phyloP scores from a whole-genome alignment of 352 stramenopile genomes.

The Discostella stelligera region DNA sequence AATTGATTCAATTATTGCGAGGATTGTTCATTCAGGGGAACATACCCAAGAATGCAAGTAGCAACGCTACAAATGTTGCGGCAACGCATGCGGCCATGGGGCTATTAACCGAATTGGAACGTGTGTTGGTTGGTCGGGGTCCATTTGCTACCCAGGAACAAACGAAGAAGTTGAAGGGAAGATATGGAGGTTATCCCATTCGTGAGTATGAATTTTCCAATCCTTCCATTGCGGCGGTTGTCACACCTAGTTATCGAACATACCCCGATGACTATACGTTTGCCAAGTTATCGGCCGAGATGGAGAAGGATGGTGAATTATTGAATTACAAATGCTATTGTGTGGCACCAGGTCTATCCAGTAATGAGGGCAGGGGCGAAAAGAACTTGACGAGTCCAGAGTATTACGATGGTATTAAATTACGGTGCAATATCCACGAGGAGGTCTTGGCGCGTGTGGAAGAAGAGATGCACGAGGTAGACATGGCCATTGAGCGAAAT shows the following conservation, averaged over 20 bases:
- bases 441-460: constrained; percentile 94
- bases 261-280: constrained; percentile 90
- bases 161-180: constrained; percentile 64
- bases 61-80: constrained; percentile 41
- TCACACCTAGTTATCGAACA: constrained; percentile 93
- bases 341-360: constrained; percentile 85
- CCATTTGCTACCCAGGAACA: constrained; percentile 72
- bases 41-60: constrained; percentile 67
- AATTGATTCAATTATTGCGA: constrained; percentile 71
- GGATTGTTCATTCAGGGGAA: constrained; percentile 80
- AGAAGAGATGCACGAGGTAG: constrained; percentile 96
- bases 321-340: constrained; percentile 88
- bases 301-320: constrained; percentile 67
- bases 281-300: constrained; percentile 89
- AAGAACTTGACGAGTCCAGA: constrained; percentile 61
- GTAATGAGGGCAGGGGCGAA: constrained; percentile 88
- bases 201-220: constrained; percentile 63
- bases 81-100: constrained; percentile 56
- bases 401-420: constrained; percentile 70
- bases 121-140: constrained; percentile 70
- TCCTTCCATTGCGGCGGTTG: constrained; percentile 20
- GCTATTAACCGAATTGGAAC: constrained; percentile 71
- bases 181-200: constrained; percentile 60
- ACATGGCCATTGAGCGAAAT: constrained; percentile 97
- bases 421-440: constrained; percentile 88